Evolutionary conservation across 495 filamentous ascomycete genomes (phyloP), one percentile per base, ranked within the genome.

Genomic region (Daldinia loculata): DNA sequence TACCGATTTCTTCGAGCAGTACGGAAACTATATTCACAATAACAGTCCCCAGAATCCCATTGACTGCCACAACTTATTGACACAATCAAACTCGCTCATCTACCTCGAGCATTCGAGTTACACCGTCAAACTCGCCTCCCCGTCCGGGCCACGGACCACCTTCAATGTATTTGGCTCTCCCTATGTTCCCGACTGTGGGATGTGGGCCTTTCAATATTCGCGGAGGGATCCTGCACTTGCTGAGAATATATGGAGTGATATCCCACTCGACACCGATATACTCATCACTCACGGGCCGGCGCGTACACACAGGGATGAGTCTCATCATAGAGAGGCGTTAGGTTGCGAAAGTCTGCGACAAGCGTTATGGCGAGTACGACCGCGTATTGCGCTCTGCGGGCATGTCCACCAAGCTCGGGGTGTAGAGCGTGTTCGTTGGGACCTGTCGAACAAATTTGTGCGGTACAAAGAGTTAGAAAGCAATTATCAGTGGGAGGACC

Each of bases 261-360:
- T 98, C 17, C 95, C 95, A 4, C 75, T 79, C 3, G 84, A 90
- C 58, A 89, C 87, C 0, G 93, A 97, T 74, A 88, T 98, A 67
- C 81, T 98, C 2, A 79, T 98, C 64, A 98, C 95, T 7, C 95
- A 98, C 76, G 92, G 91, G 4, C 91, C 91, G 26, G 84, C 90
- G 3, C 89, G 88, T 75, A 83, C 85, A 48, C 94, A 98, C 75
- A 87, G 90, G 29, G 95, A 98, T 74, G 76, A 88, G 27, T 83
- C 86, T 2, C 90, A 85, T 80, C 34, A 75, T 45, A 67, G 76
- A 15, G 57, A 70, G 48, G 43, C 77, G 19, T 50, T 67, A 30
- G 95, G 95, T 15, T 97, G 93, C 72, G 87, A 91, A 36, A 87
- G 81, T 34, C 85, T 98, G 9, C 83, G 90, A 5, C 80, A 85